Percentiles rank a stretch among this genome's conserved stretches.
These are phyloP conservation scores for Iberis amara DNA, from an alignment of 441 rosid species.

Conservation along the genomic window DNA sequence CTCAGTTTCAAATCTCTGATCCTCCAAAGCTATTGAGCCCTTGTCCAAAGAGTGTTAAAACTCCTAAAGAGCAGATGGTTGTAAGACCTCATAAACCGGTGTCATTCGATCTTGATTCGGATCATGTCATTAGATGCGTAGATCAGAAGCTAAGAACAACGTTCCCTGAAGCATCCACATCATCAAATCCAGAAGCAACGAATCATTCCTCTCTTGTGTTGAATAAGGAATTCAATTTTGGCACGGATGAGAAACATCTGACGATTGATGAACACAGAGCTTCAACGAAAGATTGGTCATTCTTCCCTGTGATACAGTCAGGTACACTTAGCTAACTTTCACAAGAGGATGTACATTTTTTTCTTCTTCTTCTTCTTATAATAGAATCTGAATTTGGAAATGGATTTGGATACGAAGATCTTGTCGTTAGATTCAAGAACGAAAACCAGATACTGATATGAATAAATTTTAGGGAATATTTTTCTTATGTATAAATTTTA, in stretches of 20 bases:
- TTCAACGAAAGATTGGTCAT: constrained; percentile 62
- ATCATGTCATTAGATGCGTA: constrained; percentile 42
- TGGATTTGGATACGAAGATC: constrained; percentile 12
- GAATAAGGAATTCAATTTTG: constrained; percentile 67
- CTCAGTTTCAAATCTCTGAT: constrained; percentile 48
- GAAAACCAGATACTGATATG: neutral
- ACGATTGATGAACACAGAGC: constrained; percentile 39
- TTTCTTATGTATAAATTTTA: neutral
- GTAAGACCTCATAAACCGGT: constrained; percentile 37
- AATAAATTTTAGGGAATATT: neutral
- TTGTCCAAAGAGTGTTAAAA: constrained; percentile 48
- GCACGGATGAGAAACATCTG: constrained; percentile 41
- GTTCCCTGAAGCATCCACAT: constrained; percentile 36
- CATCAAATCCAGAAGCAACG: constrained; percentile 30
- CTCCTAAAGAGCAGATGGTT: constrained; percentile 35
- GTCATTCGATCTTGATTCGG: constrained; percentile 46
- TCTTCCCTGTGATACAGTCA: constrained; percentile 74
- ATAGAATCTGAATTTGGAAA: constrained; percentile 20
- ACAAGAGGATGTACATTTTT: neutral
- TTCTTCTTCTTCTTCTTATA: neutral
- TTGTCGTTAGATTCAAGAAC: constrained; percentile 17
- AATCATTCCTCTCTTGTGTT: constrained; percentile 56
- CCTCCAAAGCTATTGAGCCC: constrained; percentile 68
- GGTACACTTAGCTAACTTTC: constrained; percentile 31
- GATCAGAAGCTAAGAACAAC: constrained; percentile 40